Percentiles rank a stretch among this genome's conserved stretches.
These are phyloP conservation scores for Phytophthora megakarya DNA, from an alignment of 352 stramenopile genomes.

Conservation along the genomic window DNA sequence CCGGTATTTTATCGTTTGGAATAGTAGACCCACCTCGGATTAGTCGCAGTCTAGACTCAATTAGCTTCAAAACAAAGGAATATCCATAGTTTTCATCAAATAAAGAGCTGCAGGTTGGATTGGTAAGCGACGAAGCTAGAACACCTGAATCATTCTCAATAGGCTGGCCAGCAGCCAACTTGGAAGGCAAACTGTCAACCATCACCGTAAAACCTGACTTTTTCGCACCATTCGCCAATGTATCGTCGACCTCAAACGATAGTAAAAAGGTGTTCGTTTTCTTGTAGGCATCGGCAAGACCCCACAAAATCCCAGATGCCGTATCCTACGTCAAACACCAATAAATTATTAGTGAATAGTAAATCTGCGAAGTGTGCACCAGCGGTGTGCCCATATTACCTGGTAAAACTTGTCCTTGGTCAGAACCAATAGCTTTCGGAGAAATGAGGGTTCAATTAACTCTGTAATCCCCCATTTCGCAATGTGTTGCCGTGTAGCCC, in stretches of 20 bases:
- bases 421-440: conserved; percentile 24
- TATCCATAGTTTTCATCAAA: conserved; percentile 28
- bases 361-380: not conserved
- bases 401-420: conserved; percentile 18
- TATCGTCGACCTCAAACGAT: conserved; percentile 30
- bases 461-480: conserved; percentile 25
- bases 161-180: conserved; percentile 9
- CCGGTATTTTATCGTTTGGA: not conserved
- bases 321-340: conserved; percentile 11
- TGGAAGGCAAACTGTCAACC: conserved; percentile 21
- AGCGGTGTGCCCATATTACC: no score
- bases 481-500: conserved; percentile 16
- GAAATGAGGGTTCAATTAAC: conserved; percentile 19
- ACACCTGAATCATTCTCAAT: conserved; percentile 22
- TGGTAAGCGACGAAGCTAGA: conserved; percentile 21
- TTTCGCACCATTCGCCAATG: conserved; percentile 8
- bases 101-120: conserved; percentile 1
- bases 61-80: conserved; percentile 23
- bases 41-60: conserved; percentile 16
- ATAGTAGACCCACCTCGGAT: not conserved
- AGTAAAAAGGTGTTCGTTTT: conserved; percentile 23
- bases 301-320: conserved; percentile 28
- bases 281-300: conserved; percentile 26
- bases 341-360: not conserved
- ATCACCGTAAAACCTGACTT: conserved; percentile 25